phyloP scores from a whole-genome alignment of 2,329 filamentous ascomycete species.

The Penicillium capsulatum region DNA sequence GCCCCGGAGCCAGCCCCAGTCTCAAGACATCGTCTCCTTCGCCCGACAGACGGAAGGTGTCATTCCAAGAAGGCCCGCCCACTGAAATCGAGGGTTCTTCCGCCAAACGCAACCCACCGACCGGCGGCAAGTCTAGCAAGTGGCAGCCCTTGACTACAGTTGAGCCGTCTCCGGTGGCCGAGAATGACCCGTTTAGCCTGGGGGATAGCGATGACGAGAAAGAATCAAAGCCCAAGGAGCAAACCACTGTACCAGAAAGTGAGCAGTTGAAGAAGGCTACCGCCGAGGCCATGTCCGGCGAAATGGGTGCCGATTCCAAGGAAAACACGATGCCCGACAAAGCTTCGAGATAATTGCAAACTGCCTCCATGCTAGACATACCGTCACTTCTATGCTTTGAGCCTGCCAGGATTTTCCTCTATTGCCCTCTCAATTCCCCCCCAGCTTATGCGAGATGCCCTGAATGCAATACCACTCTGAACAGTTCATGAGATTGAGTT shows the following conservation, averaged over 20 bases:
- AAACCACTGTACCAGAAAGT: constrained; percentile 48
- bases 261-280: constrained; percentile 64
- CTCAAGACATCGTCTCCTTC: constrained; percentile 64
- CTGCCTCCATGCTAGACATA: background rate
- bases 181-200: constrained; percentile 94
- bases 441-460: background rate
- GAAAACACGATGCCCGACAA: constrained; percentile 24
- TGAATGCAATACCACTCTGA: too few relatives aligned
- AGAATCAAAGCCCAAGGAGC: constrained; percentile 65
- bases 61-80: constrained; percentile 60
- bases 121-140: constrained; percentile 71
- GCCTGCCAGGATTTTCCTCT: too few relatives aligned
- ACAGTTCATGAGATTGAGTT: too few relatives aligned
- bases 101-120: constrained; percentile 49
- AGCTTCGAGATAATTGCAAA: constrained; percentile 24
- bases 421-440: background rate
- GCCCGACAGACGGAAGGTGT: constrained; percentile 50
- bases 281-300: constrained; percentile 44
- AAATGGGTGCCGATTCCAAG: constrained; percentile 29
- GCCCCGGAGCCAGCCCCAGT: constrained; percentile 69
- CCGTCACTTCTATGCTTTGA: too few relatives aligned
- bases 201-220: constrained; percentile 94
- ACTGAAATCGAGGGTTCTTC: constrained; percentile 71
- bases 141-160: constrained; percentile 91
- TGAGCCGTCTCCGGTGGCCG: constrained; percentile 75